These are phyloP conservation scores for Wickerhamomyces subpelliculosus DNA, from an alignment of 805 yeast genomes.

Conservation along the genomic window DNA sequence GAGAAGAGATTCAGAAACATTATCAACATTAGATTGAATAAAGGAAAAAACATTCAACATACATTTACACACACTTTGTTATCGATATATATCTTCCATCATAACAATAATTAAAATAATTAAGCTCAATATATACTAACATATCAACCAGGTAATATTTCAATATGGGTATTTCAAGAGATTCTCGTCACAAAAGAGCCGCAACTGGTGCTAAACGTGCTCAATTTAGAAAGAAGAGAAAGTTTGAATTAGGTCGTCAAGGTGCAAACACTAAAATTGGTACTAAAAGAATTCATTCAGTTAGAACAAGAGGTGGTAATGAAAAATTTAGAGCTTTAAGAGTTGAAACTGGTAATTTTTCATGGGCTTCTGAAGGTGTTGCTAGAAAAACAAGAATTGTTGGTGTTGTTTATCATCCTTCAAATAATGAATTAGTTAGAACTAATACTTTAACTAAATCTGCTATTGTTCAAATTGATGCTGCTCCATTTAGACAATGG, in stretches of 20 bases:
- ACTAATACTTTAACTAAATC: conserved; percentile 99
- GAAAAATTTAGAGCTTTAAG: conserved; percentile 99
- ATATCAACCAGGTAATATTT: conserved; percentile 6
- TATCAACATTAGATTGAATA: background rate
- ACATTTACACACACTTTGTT: too few species aligned
- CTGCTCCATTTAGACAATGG: conserved; percentile 99
- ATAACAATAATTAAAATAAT: background rate
- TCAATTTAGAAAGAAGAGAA: conserved; percentile 99
- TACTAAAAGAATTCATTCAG: conserved; percentile 96
- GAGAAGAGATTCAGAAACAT: background rate
- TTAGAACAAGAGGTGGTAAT: conserved; percentile 99
- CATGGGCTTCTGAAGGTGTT: conserved; percentile 99
- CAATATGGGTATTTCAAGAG: conserved; percentile 99
- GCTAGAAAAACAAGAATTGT: conserved; percentile 98
- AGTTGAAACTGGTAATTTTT: conserved; percentile 98
- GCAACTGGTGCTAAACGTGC: conserved; percentile 99
- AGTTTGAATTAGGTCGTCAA: conserved; percentile 99
- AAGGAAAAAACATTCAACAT: background rate
- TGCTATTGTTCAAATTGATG: conserved; percentile 98
- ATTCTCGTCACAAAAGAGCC: conserved; percentile 99
- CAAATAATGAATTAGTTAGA: conserved; percentile 99
- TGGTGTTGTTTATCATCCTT: conserved; percentile 98
- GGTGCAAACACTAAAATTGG: conserved; percentile 99
- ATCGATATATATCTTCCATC: background rate
- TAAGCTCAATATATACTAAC: conserved; percentile 8